phyloP scores from a whole-genome alignment of 257 asterid species.

The Parsonsia alboflavescens region DNA sequence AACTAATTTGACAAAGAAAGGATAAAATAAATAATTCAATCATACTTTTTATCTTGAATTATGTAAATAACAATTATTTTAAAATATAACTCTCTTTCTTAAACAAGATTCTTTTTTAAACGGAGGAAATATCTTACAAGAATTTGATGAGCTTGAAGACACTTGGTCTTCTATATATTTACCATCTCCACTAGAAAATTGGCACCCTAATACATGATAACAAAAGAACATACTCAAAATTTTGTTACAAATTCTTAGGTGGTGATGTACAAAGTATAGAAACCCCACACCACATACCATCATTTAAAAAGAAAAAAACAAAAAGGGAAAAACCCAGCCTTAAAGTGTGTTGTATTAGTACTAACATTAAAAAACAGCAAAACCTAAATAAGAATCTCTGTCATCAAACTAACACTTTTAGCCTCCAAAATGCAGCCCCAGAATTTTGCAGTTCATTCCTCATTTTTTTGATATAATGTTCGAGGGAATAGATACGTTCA shows the following conservation, averaged over 20 bases:
- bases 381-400: background rate
- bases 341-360: background rate
- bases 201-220: background rate
- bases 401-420: slow-evolving; percentile 45
- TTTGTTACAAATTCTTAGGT: background rate
- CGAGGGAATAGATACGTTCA: slow-evolving; percentile 51
- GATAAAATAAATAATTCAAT: too few relatives aligned
- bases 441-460: slow-evolving; percentile 46
- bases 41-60: too few relatives aligned
- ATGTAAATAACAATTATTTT: too few relatives aligned
- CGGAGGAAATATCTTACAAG: background rate
- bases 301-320: background rate
- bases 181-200: background rate
- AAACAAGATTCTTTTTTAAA: too few relatives aligned
- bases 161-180: background rate
- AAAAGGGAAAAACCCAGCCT: background rate
- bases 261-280: background rate
- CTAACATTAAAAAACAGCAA: background rate
- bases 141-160: background rate
- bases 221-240: background rate
- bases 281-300: background rate
- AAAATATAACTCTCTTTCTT: too few relatives aligned
- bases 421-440: slow-evolving; percentile 71
- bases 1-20: too few relatives aligned
- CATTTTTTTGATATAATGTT: slow-evolving; percentile 43